These are phyloP conservation scores for Claviceps sp. DNA, from an alignment of 2,329 filamentous ascomycete genomes.

Conservation along the genomic window DNA sequence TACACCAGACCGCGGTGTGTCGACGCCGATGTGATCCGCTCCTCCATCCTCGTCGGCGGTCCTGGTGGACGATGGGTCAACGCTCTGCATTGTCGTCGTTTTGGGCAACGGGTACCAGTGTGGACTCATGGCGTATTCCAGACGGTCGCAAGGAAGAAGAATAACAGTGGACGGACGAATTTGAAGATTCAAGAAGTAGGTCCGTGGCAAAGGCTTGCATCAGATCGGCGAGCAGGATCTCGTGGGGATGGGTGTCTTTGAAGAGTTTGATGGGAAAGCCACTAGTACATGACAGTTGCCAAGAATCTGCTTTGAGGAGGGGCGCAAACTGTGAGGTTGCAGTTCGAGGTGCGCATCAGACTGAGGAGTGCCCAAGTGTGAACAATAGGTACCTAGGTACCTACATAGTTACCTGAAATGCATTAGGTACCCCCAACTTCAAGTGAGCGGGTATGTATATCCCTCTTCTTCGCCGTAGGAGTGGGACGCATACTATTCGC, in stretches of 20 bases:
- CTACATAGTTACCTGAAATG: background rate
- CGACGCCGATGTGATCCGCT: conserved; percentile 66
- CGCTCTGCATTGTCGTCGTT: conserved; percentile 27
- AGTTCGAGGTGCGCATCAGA: conserved; percentile 13
- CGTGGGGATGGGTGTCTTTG: conserved; percentile 13
- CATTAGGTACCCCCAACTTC: too few relatives aligned
- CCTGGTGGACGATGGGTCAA: conserved; percentile 41
- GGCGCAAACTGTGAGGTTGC: conserved; percentile 4
- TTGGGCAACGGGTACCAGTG: conserved; percentile 9
- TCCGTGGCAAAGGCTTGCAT: background rate
- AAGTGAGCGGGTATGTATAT: too few relatives aligned
- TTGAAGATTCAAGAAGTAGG: background rate
- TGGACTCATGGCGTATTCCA: background rate
- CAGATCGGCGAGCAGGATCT: conserved; percentile 6
- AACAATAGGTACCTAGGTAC: background rate
- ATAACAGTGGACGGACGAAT: background rate
- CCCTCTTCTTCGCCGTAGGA: too few relatives aligned
- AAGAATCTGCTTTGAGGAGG: conserved; percentile 11
- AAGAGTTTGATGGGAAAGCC: conserved; percentile 17
- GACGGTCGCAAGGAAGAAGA: background rate
- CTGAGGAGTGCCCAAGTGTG: conserved; percentile 7
- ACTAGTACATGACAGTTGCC: conserved; percentile 28
- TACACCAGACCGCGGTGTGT: conserved; percentile 79
- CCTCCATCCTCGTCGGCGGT: conserved; percentile 56
- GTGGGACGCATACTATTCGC: too few relatives aligned